phyloP scores from a whole-genome alignment of 2,329 filamentous ascomycete genomes.

The Didymella glomerata region DNA sequence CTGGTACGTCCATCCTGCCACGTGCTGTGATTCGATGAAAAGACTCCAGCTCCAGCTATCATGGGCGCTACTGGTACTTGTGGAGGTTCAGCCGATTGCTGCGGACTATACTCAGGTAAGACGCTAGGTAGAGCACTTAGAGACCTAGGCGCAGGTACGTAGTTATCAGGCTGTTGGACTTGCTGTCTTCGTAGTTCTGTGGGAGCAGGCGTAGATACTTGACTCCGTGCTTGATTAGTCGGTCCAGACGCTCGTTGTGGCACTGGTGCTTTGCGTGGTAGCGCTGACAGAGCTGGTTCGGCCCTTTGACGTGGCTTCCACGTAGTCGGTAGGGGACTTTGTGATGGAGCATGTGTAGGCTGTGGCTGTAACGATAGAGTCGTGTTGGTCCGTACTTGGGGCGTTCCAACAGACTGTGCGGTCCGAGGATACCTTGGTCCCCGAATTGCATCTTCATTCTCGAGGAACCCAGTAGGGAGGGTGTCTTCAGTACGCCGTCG shows the following conservation, averaged over 20 bases:
- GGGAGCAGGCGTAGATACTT: not conserved
- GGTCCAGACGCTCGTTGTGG: not conserved
- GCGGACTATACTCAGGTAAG: not conserved
- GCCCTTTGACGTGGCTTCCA: not conserved
- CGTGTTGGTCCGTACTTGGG: not conserved
- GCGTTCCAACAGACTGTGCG: not conserved
- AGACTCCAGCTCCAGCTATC: not conserved
- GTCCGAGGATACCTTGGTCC: not conserved
- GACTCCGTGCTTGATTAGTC: not conserved
- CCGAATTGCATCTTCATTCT: not conserved
- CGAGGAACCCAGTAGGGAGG: not conserved
- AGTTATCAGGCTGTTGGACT: conserved; percentile 17
- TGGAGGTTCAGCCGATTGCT: not conserved
- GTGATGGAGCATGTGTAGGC: not conserved
- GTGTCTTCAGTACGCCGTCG: conserved; percentile 26
- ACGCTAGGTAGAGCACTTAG: not conserved
- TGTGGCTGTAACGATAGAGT: not conserved
- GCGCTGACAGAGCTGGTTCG: not conserved
- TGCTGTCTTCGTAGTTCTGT: conserved; percentile 23
- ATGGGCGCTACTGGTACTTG: not conserved
- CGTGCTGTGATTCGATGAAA: conserved; percentile 2
- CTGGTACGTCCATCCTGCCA: conserved; percentile 13
- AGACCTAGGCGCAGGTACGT: not conserved
- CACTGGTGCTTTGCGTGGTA: not conserved
- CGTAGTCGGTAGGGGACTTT: not conserved